phyloP scores from a whole-genome alignment of 2,329 filamentous ascomycete genomes.

The Sarocladium brachiariae region DNA sequence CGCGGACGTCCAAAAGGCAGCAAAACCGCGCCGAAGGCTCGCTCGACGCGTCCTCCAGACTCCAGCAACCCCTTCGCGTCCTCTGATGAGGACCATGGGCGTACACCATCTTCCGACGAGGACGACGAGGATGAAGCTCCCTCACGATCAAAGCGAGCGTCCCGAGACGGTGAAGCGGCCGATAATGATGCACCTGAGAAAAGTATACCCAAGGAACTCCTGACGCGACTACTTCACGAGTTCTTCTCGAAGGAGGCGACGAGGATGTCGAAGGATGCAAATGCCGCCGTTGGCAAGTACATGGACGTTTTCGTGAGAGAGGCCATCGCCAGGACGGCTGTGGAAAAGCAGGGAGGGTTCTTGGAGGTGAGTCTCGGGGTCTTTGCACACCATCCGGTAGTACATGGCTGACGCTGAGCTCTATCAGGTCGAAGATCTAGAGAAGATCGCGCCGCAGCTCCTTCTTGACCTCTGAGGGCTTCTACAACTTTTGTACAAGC shows the following conservation, averaged over 20 bases:
- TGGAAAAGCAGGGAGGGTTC: conserved; percentile 63
- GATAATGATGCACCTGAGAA: conserved; percentile 32
- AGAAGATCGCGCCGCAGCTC: conserved; percentile 79
- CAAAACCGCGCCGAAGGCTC: conserved; percentile 16
- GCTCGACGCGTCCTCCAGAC: conserved; percentile 17
- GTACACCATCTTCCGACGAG: conserved; percentile 15
- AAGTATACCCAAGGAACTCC: conserved; percentile 63
- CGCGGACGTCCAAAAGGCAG: conserved; percentile 30
- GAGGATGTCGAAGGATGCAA: conserved; percentile 69
- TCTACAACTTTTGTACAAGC: too few species aligned
- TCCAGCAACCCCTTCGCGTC: conserved; percentile 30
- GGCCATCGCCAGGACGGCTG: conserved; percentile 71
- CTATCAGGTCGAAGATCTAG: conserved; percentile 72
- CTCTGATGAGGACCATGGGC: conserved; percentile 21
- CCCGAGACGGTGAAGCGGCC: conserved; percentile 10
- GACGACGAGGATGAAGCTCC: conserved; percentile 18
- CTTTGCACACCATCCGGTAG: too few species aligned
- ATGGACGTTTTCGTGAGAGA: conserved; percentile 88
- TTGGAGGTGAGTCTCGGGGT: conserved; percentile 55
- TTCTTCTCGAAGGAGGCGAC: conserved; percentile 68
- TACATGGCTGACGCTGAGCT: conserved; percentile 11
- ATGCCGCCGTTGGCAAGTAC: conserved; percentile 72
- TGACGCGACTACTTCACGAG: conserved; percentile 72
- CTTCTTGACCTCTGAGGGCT: conserved; percentile 75
- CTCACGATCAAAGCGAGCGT: neutral